A percentile compares a stretch with the other conserved stretches of the same genome.
These are phyloP conservation scores for Eucalyptus regnans DNA, from an alignment of 345 rosid genomes.

Conservation along the genomic window DNA sequence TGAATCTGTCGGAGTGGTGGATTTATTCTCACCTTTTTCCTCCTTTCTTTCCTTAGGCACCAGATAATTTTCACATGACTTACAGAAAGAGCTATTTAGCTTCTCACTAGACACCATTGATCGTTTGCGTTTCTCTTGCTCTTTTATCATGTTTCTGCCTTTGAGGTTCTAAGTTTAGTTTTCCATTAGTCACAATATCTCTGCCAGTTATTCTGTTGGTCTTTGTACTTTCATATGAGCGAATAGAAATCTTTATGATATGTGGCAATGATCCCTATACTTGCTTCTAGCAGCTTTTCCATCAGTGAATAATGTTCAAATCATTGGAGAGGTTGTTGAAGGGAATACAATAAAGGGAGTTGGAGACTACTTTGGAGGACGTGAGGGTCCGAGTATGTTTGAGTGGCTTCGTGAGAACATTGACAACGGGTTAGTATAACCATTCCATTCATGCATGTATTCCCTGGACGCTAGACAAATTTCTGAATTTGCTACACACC, in stretches of 20 bases:
- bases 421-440: slow-evolving; percentile 61
- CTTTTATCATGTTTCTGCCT: not conserved
- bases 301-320: slow-evolving; percentile 59
- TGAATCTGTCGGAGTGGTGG: not conserved
- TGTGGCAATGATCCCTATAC: not conserved
- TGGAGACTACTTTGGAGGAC: slow-evolving; percentile 94
- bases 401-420: slow-evolving; percentile 77
- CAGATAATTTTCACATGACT: not conserved
- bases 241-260: not conserved
- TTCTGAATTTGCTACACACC: not conserved
- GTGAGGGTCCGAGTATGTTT: slow-evolving; percentile 97
- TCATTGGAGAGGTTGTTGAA: slow-evolving; percentile 80
- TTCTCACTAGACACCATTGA: not conserved
- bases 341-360: slow-evolving; percentile 63
- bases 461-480: not conserved
- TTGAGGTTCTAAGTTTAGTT: not conserved
- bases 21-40: not conserved
- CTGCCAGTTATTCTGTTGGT: not conserved
- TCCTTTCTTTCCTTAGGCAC: not conserved
- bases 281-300: slow-evolving; percentile 70
- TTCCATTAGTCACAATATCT: not conserved
- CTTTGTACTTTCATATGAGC: not conserved
- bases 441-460: not conserved
- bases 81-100: not conserved
- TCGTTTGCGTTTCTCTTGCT: not conserved